Percentiles rank a stretch among this genome's conserved stretches.
Conservation (phyloP, 176 grass and related monocot genomes). For the Zizania latifolia region DNA sequence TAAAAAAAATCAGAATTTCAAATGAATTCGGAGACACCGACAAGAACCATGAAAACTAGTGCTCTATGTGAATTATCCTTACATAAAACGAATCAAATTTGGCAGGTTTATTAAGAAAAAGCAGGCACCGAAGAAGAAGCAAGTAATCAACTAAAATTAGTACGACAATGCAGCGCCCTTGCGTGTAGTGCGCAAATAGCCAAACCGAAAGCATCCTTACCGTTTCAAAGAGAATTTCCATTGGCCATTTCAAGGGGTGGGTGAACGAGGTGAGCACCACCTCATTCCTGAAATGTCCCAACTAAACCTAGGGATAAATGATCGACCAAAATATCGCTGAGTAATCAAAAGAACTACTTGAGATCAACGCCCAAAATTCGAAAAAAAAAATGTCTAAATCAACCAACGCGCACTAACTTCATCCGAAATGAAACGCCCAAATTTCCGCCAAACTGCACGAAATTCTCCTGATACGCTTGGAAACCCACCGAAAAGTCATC, state of each 20-base stretch:
- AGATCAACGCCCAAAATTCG: background rate
- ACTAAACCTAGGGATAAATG: background rate
- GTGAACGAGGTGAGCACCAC: slow-evolving; percentile 8
- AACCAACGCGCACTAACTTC: background rate
- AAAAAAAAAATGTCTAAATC: background rate
- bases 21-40: background rate
- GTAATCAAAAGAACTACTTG: background rate
- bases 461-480: background rate
- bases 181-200: background rate
- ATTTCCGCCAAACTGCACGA: background rate
- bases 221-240: background rate
- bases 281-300: background rate
- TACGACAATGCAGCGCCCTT: background rate
- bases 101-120: background rate
- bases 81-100: background rate
- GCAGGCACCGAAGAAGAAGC: background rate
- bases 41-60: background rate
- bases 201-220: background rate
- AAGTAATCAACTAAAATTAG: background rate
- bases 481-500: background rate
- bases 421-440: background rate
- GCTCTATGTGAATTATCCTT: background rate
- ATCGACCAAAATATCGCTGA: background rate
- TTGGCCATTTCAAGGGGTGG: background rate
- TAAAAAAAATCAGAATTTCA: background rate